phyloP scores from a whole-genome alignment of 1,284 basidiomycete species.

The Austroboletus novae-zelandiae region DNA sequence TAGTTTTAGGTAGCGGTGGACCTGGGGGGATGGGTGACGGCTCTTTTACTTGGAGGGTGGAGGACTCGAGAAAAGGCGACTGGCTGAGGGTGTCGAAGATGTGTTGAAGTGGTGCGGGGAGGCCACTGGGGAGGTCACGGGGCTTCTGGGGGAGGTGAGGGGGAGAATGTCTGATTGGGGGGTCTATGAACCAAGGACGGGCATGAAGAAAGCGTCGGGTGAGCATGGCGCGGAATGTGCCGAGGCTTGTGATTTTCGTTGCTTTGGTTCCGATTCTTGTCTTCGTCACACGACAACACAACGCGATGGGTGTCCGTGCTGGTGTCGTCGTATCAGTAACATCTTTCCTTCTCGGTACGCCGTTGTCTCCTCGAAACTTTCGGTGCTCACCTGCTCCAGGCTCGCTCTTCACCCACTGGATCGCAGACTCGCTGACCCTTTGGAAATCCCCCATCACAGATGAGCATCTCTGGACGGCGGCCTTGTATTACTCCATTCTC shows the following conservation, averaged over 20 bases:
- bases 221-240: conserved; percentile 18
- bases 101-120: conserved; percentile 44
- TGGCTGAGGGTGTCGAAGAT: conserved; percentile 52
- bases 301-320: conserved; percentile 61
- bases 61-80: conserved; percentile 64
- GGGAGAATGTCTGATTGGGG: conserved; percentile 25
- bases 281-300: conserved; percentile 14
- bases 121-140: conserved; percentile 42
- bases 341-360: conserved; percentile 75
- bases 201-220: conserved; percentile 14
- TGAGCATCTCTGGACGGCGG: conserved; percentile 74
- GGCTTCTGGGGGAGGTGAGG: conserved; percentile 35
- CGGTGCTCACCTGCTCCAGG: conserved; percentile 42
- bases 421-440: conserved; percentile 78
- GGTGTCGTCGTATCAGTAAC: conserved; percentile 70
- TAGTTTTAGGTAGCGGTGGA: conserved; percentile 49
- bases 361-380: not conserved
- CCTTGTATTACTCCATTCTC: conserved; percentile 73
- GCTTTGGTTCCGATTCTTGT: not conserved
- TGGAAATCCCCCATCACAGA: conserved; percentile 82
- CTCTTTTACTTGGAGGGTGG: conserved; percentile 49
- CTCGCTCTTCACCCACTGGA: conserved; percentile 81
- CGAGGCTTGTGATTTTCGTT: conserved; percentile 23
- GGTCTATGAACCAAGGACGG: conserved; percentile 59
- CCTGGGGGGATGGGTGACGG: conserved; percentile 48